Evolutionary conservation across 139 green algal genomes (phyloP).

Genomic region (Chlamydomonas sphaeroides): DNA sequence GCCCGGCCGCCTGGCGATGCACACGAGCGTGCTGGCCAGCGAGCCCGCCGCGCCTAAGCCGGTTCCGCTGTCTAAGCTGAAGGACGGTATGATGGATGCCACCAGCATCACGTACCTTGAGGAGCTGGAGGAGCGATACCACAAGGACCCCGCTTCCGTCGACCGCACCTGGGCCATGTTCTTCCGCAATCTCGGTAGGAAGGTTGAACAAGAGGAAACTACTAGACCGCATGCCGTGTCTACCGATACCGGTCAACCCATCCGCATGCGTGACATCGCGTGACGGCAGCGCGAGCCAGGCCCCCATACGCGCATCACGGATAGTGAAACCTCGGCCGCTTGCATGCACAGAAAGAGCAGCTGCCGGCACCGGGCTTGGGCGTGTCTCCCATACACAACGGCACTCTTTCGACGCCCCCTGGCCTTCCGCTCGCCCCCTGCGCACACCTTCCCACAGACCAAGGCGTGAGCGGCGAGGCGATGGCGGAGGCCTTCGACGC

Average conservation of each 20-base stretch:
- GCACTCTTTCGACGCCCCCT: too few relatives aligned
- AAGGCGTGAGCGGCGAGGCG: constrained; percentile 80
- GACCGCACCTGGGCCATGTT: constrained; percentile 90
- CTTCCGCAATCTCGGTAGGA: constrained; percentile 84
- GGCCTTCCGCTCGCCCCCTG: neutral
- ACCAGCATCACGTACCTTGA: constrained; percentile 90
- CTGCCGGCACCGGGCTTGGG: too few relatives aligned
- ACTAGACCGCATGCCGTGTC: too few relatives aligned
- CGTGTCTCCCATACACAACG: too few relatives aligned
- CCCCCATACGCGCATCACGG: too few relatives aligned
- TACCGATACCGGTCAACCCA: too few relatives aligned
- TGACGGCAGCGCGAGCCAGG: too few relatives aligned
- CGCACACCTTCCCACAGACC: constrained; percentile 59
- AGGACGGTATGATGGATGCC: constrained; percentile 95
- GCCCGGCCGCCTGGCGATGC: neutral
- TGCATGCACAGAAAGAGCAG: neutral
- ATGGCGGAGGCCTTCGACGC: constrained; percentile 89
- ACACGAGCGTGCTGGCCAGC: neutral
- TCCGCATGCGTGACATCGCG: too few relatives aligned
- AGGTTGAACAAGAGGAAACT: too few relatives aligned
- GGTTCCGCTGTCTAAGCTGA: constrained; percentile 89
- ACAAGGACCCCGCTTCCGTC: constrained; percentile 81
- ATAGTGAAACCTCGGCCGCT: neutral
- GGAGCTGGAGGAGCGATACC: constrained; percentile 88
- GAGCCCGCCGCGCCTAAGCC: constrained; percentile 64